These are phyloP conservation scores for Hemisphaericaspora subhashii DNA, from an alignment of 1,139 yeast species.

Conservation along the genomic window DNA sequence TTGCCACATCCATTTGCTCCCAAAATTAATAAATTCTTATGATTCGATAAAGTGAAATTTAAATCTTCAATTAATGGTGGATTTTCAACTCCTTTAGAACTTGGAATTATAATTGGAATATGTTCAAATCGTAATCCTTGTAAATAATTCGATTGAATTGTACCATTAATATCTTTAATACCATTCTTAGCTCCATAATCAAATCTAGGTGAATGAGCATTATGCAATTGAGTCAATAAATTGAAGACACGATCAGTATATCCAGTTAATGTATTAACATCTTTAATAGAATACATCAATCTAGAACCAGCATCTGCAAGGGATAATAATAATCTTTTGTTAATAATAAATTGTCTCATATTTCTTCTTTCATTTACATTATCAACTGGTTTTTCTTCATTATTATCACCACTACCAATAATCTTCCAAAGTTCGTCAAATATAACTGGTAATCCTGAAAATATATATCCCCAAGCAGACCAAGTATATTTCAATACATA, in stretches of 20 bases:
- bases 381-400: constrained; percentile 7
- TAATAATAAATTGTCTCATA: constrained; percentile 88
- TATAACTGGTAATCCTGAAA: constrained; percentile 83
- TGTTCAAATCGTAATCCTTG: constrained; percentile 81
- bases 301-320: constrained; percentile 97
- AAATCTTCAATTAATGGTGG: constrained; percentile 55
- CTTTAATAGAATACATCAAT: constrained; percentile 92
- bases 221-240: constrained; percentile 72
- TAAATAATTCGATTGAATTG: constrained; percentile 70
- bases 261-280: constrained; percentile 87
- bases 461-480: constrained; percentile 92
- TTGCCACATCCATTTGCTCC: constrained; percentile 93
- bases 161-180: constrained; percentile 66
- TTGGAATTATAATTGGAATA: constrained; percentile 80
- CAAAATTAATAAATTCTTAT: constrained; percentile 73
- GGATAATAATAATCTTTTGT: constrained; percentile 85
- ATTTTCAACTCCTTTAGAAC: constrained; percentile 55
- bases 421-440: constrained; percentile 40
- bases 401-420: constrained; percentile 20
- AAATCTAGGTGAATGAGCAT: constrained; percentile 73
- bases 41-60: constrained; percentile 58
- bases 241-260: constrained; percentile 85
- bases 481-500: constrained; percentile 87
- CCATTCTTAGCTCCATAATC: constrained; percentile 60
- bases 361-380: constrained; percentile 47